Base-by-base conservation (phyloP, 2,329 filamentous ascomycete genomes). In the Xylaria sp. region DNA sequence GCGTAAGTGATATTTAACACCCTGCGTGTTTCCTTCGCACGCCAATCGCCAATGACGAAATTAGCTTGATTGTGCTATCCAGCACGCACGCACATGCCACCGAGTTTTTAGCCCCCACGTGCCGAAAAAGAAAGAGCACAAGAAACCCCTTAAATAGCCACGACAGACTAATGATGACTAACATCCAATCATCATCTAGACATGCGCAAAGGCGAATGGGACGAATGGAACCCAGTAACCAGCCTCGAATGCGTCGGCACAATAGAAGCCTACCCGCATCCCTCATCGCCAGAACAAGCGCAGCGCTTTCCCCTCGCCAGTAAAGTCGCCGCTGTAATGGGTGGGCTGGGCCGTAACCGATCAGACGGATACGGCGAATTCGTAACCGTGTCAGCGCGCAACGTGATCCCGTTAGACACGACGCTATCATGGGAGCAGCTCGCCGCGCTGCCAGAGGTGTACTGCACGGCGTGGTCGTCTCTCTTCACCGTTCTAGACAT, bases 211-310 rank as follows among this genome's bases (percentile, higher is more conserved):
- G 82, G 82, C 13, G 81, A 82, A 70, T 82, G 80, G 80, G 78
- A 76, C 62, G 80, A 81, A 66, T 79, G 72, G 67, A 80, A 78
- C 39, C 79, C 78, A 8, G 80, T 83, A 59, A 79, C 73, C 28
- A 81, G 81, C 23, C 74, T 82, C 31, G 81, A 83, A 70, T 84
- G 82, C 69, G 82, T 83, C 61, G 83, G 83, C n/a, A 76, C 75
- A 18, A 76, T 84, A 9, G 77, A 73, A 15, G 13, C 63, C 3
- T 67, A 67, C 13, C 63, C 63, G 8, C 31, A 43, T n/a, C 60
- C 61, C n/a, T 48, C 64, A 18, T 64, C 59, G 8, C 33, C 10
- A 39, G 51, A 72, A 72, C 25, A 82, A 79, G 67, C 81, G 80
- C 1, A 75, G 74, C 10, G 76, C 75, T 28, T 83, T 31, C 56